A percentile compares a stretch with the other conserved stretches of the same genome.
These are phyloP conservation scores for Pilobolus umbonatus DNA, from an alignment of 192 early-diverging fungal genomes.

Conservation along the genomic window DNA sequence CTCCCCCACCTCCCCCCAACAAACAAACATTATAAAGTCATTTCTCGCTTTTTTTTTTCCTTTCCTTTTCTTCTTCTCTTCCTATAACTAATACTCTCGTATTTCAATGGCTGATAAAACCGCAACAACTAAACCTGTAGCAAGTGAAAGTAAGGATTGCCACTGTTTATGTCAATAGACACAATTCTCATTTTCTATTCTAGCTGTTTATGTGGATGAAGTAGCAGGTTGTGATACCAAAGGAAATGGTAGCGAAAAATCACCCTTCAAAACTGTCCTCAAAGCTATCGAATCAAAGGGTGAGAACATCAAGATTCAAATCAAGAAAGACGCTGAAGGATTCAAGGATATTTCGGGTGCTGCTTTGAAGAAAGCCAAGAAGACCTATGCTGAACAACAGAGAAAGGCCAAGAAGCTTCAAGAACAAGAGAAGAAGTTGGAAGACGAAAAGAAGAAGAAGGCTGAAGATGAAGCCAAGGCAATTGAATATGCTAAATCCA, in stretches of 20 bases:
- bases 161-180: too few species aligned
- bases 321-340: conserved; percentile 69
- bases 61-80: neutral
- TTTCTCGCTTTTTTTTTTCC: neutral
- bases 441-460: conserved; percentile 59
- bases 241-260: conserved; percentile 66
- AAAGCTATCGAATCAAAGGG: conserved; percentile 63
- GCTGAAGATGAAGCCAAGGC: conserved; percentile 71
- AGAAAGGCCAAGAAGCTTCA: conserved; percentile 81
- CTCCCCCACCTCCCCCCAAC: too few species aligned
- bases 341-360: conserved; percentile 79
- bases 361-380: conserved; percentile 90
- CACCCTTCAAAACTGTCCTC: conserved; percentile 75
- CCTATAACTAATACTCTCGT: neutral
- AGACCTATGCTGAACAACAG: conserved; percentile 54
- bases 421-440: conserved; percentile 69
- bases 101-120: too few species aligned
- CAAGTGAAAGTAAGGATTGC: too few species aligned
- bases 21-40: too few species aligned
- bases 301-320: conserved; percentile 50
- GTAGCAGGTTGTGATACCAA: conserved; percentile 73
- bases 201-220: conserved; percentile 72
- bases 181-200: conserved; percentile 13
- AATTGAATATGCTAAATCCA: conserved; percentile 81
- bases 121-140: too few species aligned